These are phyloP conservation scores for Naganishia randhawae DNA, from an alignment of 768 basidiomycete species.

Conservation along the genomic window DNA sequence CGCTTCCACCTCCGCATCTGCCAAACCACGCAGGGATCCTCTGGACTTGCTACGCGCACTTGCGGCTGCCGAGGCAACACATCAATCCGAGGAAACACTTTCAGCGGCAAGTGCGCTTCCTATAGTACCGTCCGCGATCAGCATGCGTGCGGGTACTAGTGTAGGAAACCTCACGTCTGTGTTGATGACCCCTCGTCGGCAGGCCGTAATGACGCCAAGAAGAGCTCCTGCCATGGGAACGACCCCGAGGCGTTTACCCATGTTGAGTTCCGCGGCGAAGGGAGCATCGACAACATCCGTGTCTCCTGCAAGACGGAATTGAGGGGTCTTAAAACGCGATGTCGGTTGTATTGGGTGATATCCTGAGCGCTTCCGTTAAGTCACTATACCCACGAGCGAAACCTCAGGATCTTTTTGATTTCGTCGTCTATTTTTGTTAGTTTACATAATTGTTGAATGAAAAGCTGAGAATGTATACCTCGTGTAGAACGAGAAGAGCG, in stretches of 20 bases:
- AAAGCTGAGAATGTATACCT: background rate
- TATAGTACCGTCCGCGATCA: slow-evolving; percentile 1
- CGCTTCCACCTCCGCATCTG: slow-evolving; percentile 20
- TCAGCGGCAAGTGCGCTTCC: slow-evolving; percentile 33
- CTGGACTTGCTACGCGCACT: slow-evolving; percentile 43
- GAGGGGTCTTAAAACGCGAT: background rate
- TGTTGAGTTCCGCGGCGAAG: slow-evolving; percentile 7
- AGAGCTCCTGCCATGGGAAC: slow-evolving; percentile 14
- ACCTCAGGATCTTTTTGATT: slow-evolving; percentile 8
- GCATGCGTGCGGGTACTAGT: slow-evolving; percentile 6
- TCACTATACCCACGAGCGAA: background rate
- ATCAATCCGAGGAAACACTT: slow-evolving; percentile 33
- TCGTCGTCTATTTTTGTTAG: slow-evolving; percentile 14
- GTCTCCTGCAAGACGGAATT: slow-evolving; percentile 1
- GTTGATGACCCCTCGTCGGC: slow-evolving; percentile 20
- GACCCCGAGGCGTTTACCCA: slow-evolving; percentile 8
- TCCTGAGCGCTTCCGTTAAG: background rate
- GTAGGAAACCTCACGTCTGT: background rate
- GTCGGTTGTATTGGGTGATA: background rate
- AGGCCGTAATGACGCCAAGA: slow-evolving; percentile 14
- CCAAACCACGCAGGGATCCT: slow-evolving; percentile 33
- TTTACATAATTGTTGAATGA: slow-evolving; percentile 1
- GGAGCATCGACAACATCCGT: background rate
- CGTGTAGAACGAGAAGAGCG: background rate
- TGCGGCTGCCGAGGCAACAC: slow-evolving; percentile 39